Evolutionary conservation across 768 basidiomycete genomes (phyloP), one percentile per base, ranked within the genome.

Genomic region (Termitomyces sp.): DNA sequence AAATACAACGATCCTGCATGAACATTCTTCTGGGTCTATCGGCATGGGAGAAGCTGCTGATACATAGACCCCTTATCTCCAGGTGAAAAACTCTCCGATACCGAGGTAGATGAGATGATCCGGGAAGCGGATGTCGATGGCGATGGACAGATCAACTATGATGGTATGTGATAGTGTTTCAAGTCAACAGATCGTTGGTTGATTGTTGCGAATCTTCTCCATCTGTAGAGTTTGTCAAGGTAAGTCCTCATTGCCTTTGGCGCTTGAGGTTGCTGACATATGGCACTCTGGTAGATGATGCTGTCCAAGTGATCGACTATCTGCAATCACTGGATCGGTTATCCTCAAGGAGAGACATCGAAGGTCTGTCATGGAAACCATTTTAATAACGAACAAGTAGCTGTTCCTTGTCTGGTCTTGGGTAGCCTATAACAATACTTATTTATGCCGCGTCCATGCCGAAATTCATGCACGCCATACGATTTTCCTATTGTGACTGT

Each of bases 81-180:
- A 83, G 88, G 90, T 42, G 93, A 95, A 78, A 93, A 93, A 71
- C 76, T 94, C 55, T 80, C 89, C 12, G 92, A 94, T 60, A 77
- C 66, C 8, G 93, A 96, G 71, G 92, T 95, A 60, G 89, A 92
- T 58, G 93, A 95, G 77, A 95, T 97, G 93, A 97, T 97, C 68
- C 85, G 93, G 53, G 94, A 97, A 74, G 94, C 93, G 54, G 93
- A 97, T 68, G 80, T 92, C 49, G 92, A 97, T 66, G 93, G 94
- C 50, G 91, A 93, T 69, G 92, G 92, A n/a, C 90, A 92, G 73
- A 90, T 91, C 73, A 88, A 90, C 72, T 93, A 90, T 67, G 85
- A 89, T 2, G 88, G 88, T 87, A 56, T 54, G 80, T 61, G 8
- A 21, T 19, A 32, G 38, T 43, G 19, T 51, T 21, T 37, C 38